Evolutionary conservation across 2,329 filamentous ascomycete genomes (phyloP).

Genomic region (Dothistroma septosporum): DNA sequence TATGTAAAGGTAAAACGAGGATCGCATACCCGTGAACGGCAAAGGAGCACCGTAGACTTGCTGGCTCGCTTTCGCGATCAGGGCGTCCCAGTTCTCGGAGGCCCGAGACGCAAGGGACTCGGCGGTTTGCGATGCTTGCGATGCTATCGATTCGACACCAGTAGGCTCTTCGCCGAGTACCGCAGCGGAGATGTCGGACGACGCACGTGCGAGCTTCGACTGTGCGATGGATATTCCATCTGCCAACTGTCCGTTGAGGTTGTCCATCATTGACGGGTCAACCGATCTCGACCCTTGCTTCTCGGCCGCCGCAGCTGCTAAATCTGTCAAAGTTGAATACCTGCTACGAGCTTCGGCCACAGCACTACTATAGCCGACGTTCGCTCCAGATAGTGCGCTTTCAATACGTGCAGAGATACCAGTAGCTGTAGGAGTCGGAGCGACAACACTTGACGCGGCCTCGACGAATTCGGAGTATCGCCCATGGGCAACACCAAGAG

Average conservation of each 20-base stretch:
- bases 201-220: constrained; percentile 47
- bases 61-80: constrained; percentile 62
- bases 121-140: not conserved
- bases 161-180: constrained; percentile 48
- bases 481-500: constrained; percentile 71
- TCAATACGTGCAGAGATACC: constrained; percentile 66
- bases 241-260: constrained; percentile 30
- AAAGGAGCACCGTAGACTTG: constrained; percentile 66
- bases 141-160: constrained; percentile 44
- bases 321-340: constrained; percentile 23
- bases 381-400: constrained; percentile 48
- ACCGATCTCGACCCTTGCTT: constrained; percentile 21
- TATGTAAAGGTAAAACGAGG: too few species aligned
- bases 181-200: constrained; percentile 43
- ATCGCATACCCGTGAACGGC: constrained; percentile 37
- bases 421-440: constrained; percentile 59
- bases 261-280: constrained; percentile 28
- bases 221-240: constrained; percentile 31
- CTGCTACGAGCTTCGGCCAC: constrained; percentile 32
- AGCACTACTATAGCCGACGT: constrained; percentile 35
- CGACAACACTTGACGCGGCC: constrained; percentile 67
- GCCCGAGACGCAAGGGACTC: constrained; percentile 49
- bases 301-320: constrained; percentile 16
- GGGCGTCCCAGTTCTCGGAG: constrained; percentile 59
- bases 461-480: constrained; percentile 71